A percentile compares a stretch with the other conserved stretches of the same genome.
These are phyloP conservation scores for Botryotinia convoluta DNA, from an alignment of 2,329 filamentous ascomycete genomes.

Conservation along the genomic window DNA sequence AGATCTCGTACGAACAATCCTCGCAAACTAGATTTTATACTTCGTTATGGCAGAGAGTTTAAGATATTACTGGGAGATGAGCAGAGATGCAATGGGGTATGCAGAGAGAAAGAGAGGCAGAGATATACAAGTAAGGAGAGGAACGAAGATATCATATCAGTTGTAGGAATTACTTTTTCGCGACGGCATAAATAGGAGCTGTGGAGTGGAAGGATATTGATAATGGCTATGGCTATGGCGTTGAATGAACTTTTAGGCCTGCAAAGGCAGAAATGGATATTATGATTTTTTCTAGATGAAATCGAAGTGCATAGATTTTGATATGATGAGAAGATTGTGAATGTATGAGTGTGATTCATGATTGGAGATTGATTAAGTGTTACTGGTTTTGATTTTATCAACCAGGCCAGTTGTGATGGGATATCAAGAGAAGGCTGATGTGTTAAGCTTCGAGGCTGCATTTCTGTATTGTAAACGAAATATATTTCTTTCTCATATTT, in stretches of 20 bases:
- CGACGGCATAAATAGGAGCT: constrained; percentile 29
- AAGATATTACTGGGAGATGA: not conserved
- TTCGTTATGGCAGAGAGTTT: not conserved
- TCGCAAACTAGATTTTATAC: constrained; percentile 65
- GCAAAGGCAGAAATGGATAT: constrained; percentile 10
- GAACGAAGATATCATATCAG: constrained; percentile 22
- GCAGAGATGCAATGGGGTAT: not conserved
- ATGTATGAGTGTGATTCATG: not conserved
- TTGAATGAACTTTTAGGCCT: constrained; percentile 22
- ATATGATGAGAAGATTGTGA: not conserved
- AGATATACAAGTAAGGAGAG: constrained; percentile 15
- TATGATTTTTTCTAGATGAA: not conserved
- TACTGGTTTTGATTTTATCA: not conserved
- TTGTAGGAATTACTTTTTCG: constrained; percentile 26
- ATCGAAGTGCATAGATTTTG: not conserved
- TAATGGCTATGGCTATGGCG: constrained; percentile 21
- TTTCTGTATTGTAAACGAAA: too few species aligned
- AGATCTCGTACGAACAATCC: constrained; percentile 84
- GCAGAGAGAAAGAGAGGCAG: not conserved
- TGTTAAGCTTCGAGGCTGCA: too few species aligned
- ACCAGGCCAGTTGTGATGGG: not conserved
- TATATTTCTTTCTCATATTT: not conserved
- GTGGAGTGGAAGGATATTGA: constrained; percentile 23
- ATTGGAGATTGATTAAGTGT: not conserved
- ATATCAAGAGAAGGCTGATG: too few species aligned